phyloP scores from a whole-genome alignment of 345 rosid genomes.

The Populus tremula region DNA sequence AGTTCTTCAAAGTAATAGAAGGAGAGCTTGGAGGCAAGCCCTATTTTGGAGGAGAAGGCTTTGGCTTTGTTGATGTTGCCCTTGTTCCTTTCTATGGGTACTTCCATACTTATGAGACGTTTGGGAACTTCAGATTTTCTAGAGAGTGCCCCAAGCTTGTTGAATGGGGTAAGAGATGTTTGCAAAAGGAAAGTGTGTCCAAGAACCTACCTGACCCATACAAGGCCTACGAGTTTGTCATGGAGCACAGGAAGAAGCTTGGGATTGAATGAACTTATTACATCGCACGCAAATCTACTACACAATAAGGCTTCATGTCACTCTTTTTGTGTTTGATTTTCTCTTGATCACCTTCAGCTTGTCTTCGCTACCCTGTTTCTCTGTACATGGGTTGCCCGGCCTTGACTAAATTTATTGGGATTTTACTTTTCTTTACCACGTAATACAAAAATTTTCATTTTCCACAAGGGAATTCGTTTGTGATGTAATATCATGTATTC shows the following conservation, averaged over 20 bases:
- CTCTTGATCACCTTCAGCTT: too few relatives aligned
- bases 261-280: too few relatives aligned
- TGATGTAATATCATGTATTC: too few relatives aligned
- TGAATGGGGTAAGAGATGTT: conserved; percentile 19
- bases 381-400: too few relatives aligned
- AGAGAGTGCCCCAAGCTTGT: conserved; percentile 15
- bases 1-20: conserved; percentile 7
- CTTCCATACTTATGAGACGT: conserved; percentile 8
- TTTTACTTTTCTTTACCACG: too few relatives aligned
- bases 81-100: conserved; percentile 1
- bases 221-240: background rate
- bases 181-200: conserved; percentile 10
- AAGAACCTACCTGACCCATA: background rate
- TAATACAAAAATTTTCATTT: too few relatives aligned
- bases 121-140: background rate
- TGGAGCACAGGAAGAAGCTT: background rate
- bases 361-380: too few relatives aligned
- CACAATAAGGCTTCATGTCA: too few relatives aligned
- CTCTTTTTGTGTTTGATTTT: too few relatives aligned
- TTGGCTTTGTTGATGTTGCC: conserved; percentile 17
- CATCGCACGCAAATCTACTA: too few relatives aligned
- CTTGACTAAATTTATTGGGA: too few relatives aligned
- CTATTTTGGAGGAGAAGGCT: conserved; percentile 6
- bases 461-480: too few relatives aligned
- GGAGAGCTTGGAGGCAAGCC: conserved; percentile 7